Evolutionary conservation across 1,139 yeast genomes (phyloP), one percentile per base, ranked within the genome.

Genomic region (Candida frijolesensis): DNA sequence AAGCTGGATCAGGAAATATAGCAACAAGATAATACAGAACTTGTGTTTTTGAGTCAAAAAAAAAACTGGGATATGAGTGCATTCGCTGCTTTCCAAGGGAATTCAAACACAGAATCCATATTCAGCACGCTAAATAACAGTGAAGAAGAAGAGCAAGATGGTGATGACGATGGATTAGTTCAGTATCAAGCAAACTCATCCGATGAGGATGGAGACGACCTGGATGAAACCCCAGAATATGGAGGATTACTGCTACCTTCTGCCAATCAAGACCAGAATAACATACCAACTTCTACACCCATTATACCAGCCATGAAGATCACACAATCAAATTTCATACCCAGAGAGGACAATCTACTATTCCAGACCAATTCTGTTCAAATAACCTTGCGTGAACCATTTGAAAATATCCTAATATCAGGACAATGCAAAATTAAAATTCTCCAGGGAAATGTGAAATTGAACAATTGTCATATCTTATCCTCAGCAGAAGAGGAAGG

Each of bases 351-450:
- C 22, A 80, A 80, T 57, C 54, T 76, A 22, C 58, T 74, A 2
- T 66, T 62, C 45, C 61, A 62, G 1, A 65, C 66, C 1, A 60
- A 66, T 7, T 60, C 67, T 42, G 66, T 76, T 1, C 55, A 68
- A 4, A 49, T 83, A 22, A 85, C 82, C 0, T 65, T 85, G 18
- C 69, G 68, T 45, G 30, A 38, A 22, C 60, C 62, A 3, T 67
- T 70, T 42, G 87, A 88, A 58, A 70, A 67, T 37, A 56, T 89
- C 2, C 66, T 83, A 32, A 52, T 88, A 1, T 74, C 77, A 42
- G 96, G 96, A 0, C 84, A 81, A 55, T 85, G 78, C 58, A 61
- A 57, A 7, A 47, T 89, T 22, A 68, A 70, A 6, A 71, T 89
- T 0, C 73, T 80, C 47, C 71, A 82, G 58, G 96, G 96, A 14